These are phyloP conservation scores for Boletus barrowsii DNA, from an alignment of 768 basidiomycete species.

Conservation along the genomic window DNA sequence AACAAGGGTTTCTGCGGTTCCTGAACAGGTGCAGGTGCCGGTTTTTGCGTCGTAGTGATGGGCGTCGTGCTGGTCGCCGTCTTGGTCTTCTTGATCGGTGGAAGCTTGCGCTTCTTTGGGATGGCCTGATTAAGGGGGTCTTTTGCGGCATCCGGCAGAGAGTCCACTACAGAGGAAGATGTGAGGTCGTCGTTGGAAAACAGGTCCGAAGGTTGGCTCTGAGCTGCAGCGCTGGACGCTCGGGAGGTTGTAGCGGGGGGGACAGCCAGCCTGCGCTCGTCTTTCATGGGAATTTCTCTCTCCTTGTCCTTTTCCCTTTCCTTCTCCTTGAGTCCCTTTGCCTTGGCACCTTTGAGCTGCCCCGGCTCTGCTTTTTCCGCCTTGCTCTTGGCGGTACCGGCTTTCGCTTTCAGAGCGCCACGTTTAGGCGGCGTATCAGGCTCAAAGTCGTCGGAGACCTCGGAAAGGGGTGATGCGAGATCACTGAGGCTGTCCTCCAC, in stretches of 20 bases:
- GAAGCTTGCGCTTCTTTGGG: constrained; percentile 63
- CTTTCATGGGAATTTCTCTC: constrained; percentile 39
- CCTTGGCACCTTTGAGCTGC: constrained; percentile 22
- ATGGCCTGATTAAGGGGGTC: constrained; percentile 25
- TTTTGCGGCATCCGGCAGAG: constrained; percentile 7
- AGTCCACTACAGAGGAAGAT: constrained; percentile 6
- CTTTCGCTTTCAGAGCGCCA: constrained; percentile 21
- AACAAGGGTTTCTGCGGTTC: constrained; percentile 28
- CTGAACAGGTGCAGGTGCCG: constrained; percentile 11
- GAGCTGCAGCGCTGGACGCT: constrained; percentile 32
- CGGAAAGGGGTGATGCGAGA: constrained; percentile 20
- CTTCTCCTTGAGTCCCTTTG: constrained; percentile 28
- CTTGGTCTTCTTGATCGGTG: constrained; percentile 69
- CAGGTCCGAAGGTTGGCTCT: constrained; percentile 28
- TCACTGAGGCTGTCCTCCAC: constrained; percentile 28
- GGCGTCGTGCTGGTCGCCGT: constrained; percentile 22
- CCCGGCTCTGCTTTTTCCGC: constrained; percentile 19
- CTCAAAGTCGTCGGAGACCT: constrained; percentile 26
- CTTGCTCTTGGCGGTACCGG: constrained; percentile 24
- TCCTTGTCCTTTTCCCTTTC: constrained; percentile 32
- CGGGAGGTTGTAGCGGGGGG: constrained; percentile 17
- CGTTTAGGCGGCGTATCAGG: constrained; percentile 22
- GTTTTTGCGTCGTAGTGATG: constrained; percentile 24
- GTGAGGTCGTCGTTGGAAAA: constrained; percentile 32
- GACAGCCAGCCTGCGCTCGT: constrained; percentile 37